A percentile compares a stretch with the other conserved stretches of the same genome.
Conservation (phyloP, 257 asterid genomes). For the Solanum neorickii region DNA sequence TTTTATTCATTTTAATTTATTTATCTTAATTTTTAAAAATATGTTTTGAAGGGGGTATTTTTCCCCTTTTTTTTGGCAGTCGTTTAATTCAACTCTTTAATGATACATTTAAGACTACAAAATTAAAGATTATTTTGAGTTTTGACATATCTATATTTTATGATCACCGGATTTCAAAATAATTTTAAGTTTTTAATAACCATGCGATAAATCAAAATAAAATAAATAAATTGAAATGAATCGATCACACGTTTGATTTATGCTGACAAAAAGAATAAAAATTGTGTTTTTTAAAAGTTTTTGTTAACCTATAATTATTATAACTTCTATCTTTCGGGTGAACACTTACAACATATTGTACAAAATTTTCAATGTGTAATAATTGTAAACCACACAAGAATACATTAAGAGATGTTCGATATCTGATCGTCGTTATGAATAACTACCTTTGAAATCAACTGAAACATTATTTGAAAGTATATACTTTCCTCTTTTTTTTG, state of each 20-base stretch:
- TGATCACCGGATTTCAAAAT: not conserved
- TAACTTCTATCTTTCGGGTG: no score
- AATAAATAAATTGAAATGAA: not conserved
- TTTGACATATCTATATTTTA: not conserved
- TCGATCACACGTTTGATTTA: not conserved
- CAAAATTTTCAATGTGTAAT: no score
- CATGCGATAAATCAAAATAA: not conserved
- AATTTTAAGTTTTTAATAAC: not conserved
- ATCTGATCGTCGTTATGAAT: no score
- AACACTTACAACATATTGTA: no score
- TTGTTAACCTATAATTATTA: rapidly evolving
- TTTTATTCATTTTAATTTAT: no score
- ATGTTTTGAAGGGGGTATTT: not conserved
- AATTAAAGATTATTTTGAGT: not conserved
- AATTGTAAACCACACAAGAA: no score
- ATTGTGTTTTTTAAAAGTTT: not conserved
- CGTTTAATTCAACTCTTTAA: not conserved
- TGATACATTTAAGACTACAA: not conserved
- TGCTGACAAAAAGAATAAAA: not conserved
- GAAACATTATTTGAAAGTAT: no score
- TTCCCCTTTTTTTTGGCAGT: not conserved
- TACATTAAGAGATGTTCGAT: no score
- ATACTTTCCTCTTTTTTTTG: no score
- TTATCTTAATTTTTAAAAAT: no score
- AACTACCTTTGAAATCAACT: not conserved